Conservation (phyloP, 2,329 filamentous ascomycete species). For the Lasiodiplodia sp. region DNA sequence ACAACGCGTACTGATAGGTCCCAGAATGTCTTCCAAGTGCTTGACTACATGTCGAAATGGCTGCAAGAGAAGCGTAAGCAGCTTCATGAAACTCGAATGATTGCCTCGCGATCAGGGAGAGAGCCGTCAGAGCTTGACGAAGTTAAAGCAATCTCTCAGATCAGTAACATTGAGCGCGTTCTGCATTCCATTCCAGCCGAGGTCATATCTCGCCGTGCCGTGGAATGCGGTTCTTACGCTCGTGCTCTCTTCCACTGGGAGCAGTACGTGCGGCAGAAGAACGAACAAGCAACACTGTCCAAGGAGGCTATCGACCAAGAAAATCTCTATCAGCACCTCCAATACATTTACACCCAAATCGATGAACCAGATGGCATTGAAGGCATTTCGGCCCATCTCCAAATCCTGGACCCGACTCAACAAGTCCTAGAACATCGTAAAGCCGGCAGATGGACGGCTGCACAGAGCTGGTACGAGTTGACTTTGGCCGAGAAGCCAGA, state of each 20-base stretch:
- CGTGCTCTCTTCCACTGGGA: constrained; percentile 94
- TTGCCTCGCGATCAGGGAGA: constrained; percentile 53
- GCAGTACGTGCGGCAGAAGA: constrained; percentile 75
- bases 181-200: constrained; percentile 73
- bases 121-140: constrained; percentile 58
- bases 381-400: constrained; percentile 87
- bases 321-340: constrained; percentile 76
- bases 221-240: constrained; percentile 94
- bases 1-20: constrained; percentile 36
- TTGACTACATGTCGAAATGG: constrained; percentile 94
- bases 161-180: constrained; percentile 74
- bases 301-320: constrained; percentile 63
- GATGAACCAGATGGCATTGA: constrained; percentile 97
- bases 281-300: constrained; percentile 51
- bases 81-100: constrained; percentile 48
- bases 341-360: constrained; percentile 95
- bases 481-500: constrained; percentile 80
- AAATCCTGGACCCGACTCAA: constrained; percentile 88
- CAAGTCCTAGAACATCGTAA: constrained; percentile 93
- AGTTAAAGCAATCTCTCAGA: constrained; percentile 60
- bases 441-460: constrained; percentile 90
- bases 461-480: constrained; percentile 97
- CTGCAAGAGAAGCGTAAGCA: constrained; percentile 75
- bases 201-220: constrained; percentile 79
- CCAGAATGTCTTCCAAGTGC: constrained; percentile 83